Base-by-base conservation (phyloP, 2,329 filamentous ascomycete species). In the Albophoma yamanashiensis region DNA sequence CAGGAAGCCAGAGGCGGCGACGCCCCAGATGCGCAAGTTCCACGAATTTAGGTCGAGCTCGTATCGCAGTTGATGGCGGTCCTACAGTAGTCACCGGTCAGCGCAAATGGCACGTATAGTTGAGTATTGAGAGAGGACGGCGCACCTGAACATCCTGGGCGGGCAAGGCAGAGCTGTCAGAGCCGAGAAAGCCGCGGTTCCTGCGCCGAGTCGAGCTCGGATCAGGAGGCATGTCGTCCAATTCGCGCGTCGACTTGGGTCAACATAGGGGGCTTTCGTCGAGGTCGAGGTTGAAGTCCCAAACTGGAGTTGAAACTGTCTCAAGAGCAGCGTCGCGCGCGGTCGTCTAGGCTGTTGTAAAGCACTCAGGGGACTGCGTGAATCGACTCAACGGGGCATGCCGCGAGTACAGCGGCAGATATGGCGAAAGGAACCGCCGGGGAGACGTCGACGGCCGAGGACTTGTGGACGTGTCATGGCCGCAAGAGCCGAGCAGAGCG, bases 11-110 rank as follows among this genome's bases (percentile, higher is more conserved):
- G 79, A 82, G 55, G 79, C 79, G n/a, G 79, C 78, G 38, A 82
- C 79, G 3, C 76, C 79, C 79, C 79, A 82, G 52, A 82, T 81
- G 50, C 79, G 74, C 57, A 82, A 67, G 65, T 82, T 82, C 79
- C 79, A 82, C 1, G 78, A 77, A 65, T 82, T 82, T 22, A 82
- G 70, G 62, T 82, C 79, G 42, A 82, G 75, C 65, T 82, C 79
- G 66, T 81, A 81, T 61, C 79, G 76, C 42, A 82, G 65, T 64
- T 82, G 79, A 60, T 75, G 73, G 57, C 79, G 79, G 67, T 82
- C 79, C 78, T 81, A 64, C 62, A 55, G 38, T 55, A 62, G 31
- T 15, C 43, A 11, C 50, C 20, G 17, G 55, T 59, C 36, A 62
- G 55, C 47, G 12, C 9, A 17, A 14, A 8, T 8, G 8, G 47